Evolutionary conservation across 1,139 yeast species (phyloP), one percentile per base, ranked within the genome.

Genomic region (Spencermartinsiella ligniputridi): DNA sequence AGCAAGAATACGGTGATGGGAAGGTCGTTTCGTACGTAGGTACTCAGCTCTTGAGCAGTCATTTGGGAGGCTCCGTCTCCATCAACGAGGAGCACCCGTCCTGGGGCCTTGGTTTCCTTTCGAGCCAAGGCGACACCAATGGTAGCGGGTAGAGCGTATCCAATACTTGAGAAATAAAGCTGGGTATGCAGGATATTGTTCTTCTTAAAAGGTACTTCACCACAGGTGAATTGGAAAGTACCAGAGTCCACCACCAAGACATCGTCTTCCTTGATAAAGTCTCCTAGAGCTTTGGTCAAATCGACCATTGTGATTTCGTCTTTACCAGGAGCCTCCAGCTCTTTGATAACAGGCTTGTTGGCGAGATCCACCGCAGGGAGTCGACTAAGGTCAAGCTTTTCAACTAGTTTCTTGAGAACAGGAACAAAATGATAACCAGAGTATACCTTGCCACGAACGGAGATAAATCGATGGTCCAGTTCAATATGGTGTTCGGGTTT

Each of bases 21-120:
- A 29, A 82, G 69, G 21, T 73, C 70, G 53, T 76, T 71, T 46
- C 89, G 75, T 40, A 83, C 65, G 60, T 75, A 81, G 20, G 87
- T 78, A 1, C 92, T 78, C 40, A 87, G 66, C 62, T 88, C 96
- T 55, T 67, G 71, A 39, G 83, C 74, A 1, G 96, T 86, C 95
- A 88, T 84, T 66, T 86, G 95, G 1, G 96, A 88, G 6, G 94
- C 81, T 2, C 96, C 96, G 60, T 89, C 96, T 40, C 96, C 96
- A 68, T 84, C 89, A 21, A 86, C 69, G 8, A 88, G 68, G 15
- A 86, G 66, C 18, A 86, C 74, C 52, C 95, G 75, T 38, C 82
- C 77, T 3, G 67, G 59, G 41, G 52, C 37, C 39, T 54, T 42
- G 30, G 50, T 38, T 58, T 87, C 94, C 45, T 74, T 71, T 55